These are phyloP conservation scores for Potentilla sterilis DNA, from an alignment of 306 rosid species.

Conservation along the genomic window DNA sequence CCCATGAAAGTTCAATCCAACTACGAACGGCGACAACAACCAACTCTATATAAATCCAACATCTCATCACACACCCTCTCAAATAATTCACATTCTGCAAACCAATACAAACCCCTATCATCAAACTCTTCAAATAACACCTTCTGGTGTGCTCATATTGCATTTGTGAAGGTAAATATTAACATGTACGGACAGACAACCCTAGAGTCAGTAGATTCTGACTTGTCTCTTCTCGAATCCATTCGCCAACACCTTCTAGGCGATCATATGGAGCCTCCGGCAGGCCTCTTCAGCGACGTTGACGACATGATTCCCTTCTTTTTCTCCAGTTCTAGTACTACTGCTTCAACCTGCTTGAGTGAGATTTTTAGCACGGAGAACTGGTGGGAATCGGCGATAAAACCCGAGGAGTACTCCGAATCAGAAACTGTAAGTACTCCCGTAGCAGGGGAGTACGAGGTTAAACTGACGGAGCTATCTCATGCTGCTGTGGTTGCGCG, in stretches of 20 bases:
- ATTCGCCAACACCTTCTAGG: constrained; percentile 17
- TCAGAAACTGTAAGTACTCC: not conserved
- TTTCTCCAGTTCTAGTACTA: not conserved
- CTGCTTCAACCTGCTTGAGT: not conserved
- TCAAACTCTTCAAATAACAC: not conserved
- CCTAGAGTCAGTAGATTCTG: not conserved
- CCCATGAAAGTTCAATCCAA: not conserved
- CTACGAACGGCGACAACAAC: not conserved
- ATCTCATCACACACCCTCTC: not conserved
- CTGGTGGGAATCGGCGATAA: not conserved
- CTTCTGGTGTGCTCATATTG: not conserved
- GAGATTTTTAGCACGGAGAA: not conserved
- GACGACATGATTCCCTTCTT: not conserved
- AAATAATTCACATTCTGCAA: not conserved
- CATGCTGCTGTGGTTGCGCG: not conserved
- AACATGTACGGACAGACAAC: constrained; percentile 11
- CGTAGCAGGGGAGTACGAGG: not conserved
- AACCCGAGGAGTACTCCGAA: not conserved
- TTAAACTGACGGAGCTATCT: not conserved
- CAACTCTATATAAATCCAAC: not conserved
- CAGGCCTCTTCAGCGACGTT: not conserved
- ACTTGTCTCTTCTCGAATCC: constrained; percentile 18
- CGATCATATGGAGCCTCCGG: not conserved
- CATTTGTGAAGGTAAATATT: not conserved
- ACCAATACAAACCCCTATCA: not conserved